These are phyloP conservation scores for Santalum album DNA, from an alignment of 164 flowering plant genomes.

Conservation along the genomic window DNA sequence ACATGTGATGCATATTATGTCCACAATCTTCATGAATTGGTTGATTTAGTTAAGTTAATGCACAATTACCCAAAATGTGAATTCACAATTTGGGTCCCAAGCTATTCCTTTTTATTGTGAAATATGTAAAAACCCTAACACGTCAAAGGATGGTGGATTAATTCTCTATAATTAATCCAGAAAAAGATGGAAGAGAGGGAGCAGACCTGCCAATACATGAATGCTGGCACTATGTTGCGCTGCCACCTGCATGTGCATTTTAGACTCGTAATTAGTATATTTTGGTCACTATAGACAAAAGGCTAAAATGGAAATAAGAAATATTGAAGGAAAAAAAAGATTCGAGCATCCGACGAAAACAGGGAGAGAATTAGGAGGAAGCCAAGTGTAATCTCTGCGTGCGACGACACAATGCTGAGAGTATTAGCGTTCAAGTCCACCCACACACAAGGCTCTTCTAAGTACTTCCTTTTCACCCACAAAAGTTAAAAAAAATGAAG, in stretches of 20 bases:
- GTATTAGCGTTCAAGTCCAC: constrained; percentile 87
- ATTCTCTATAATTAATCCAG: no score
- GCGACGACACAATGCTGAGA: constrained; percentile 74
- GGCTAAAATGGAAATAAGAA: not conserved
- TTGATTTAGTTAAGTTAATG: no score
- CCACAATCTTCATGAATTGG: no score
- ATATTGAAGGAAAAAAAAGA: not conserved
- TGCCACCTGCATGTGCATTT: constrained; percentile 62
- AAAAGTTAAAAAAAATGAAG: no score
- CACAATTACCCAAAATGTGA: no score
- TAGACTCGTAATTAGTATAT: no score
- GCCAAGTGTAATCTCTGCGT: constrained; percentile 90
- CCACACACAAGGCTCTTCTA: constrained; percentile 92
- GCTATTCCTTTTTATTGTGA: no score
- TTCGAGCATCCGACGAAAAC: constrained; percentile 59
- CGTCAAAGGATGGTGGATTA: no score
- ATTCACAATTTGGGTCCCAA: no score
- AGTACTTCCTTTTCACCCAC: constrained; percentile 61
- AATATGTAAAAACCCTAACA: no score
- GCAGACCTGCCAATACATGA: constrained; percentile 98
- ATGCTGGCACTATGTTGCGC: constrained; percentile 85
- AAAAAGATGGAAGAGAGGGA: not conserved
- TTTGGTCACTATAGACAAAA: not conserved
- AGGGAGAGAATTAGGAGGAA: constrained; percentile 74
- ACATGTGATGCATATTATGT: no score